Base-by-base conservation (phyloP, 805 yeast genomes). In the Phaffomyces thermotolerans region DNA sequence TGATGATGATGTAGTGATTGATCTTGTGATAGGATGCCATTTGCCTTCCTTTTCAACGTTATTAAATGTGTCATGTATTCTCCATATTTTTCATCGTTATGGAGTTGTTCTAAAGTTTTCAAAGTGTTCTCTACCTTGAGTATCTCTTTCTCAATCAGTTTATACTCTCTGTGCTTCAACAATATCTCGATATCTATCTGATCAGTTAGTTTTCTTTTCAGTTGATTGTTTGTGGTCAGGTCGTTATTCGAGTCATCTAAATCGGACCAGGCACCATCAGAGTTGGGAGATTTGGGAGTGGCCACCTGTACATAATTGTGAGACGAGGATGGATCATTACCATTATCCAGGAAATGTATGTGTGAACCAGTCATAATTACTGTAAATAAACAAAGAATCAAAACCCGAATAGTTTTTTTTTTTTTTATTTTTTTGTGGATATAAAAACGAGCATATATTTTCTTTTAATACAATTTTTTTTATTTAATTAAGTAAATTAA, bases 151-250 rank as follows among this genome's bases (percentile, higher is more conserved):
- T 76, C 73, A 1, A 78, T 66, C 18, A 71, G 57, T 33, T 68
- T 63, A 37, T 72, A 56, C 56, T 81, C 85, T 45, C 73, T 69
- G 58, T 79, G 82, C 43, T 77, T 79, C 40, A 81, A 60, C 25
- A 81, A 53, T 12, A 80, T 76, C 51, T 80, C 85, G 37, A 79
- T 55, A 54, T 80, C 81, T 17, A 80, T 63, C 50, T 77, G 78
- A 45, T 73, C 59, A n/a, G 60, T 35, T 5, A 68, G 47, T 39
- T 63, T 64, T 30, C 56, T 60, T 45, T 61, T 69, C 20, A 63
- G 33, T 8, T 14, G 36, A 8, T 10, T 15, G 29, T 14, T 9
- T 34, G 18, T 17, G 34, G 23, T 8, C 20, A 10, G 12, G n/a
- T 60, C 45, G 43, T 51, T 5, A 40, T 24, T 36, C 3, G 22